Conservation (phyloP, 169 alveolate genomes). For the Cryptosporidium parvum region DNA sequence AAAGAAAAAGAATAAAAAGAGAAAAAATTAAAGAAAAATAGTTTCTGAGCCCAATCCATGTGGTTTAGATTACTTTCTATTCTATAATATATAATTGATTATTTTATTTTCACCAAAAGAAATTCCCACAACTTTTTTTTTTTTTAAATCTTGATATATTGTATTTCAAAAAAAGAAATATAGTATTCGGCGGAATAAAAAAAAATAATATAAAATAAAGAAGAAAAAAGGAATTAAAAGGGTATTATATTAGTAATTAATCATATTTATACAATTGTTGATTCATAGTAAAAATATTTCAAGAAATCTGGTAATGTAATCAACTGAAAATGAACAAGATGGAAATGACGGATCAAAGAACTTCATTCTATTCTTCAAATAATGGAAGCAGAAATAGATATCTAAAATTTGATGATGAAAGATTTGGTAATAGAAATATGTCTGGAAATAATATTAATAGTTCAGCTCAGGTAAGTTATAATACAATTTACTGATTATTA, state of each 20-base stretch:
- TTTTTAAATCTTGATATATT: background rate
- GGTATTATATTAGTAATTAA: background rate
- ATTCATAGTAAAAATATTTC: background rate
- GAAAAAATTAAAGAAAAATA: background rate
- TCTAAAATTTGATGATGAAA: slow-evolving; percentile 43
- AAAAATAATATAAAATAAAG: background rate
- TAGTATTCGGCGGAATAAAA: background rate
- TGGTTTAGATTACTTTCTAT: background rate
- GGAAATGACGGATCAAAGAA: slow-evolving; percentile 65
- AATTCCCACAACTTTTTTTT: background rate
- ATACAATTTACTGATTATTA: background rate
- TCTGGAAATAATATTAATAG: background rate
- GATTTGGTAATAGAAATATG: slow-evolving; percentile 1
- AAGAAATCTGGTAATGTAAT: background rate
- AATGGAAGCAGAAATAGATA: slow-evolving; percentile 59
- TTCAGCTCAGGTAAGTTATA: slow-evolving; percentile 4
- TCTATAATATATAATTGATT: background rate
- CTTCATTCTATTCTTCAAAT: slow-evolving; percentile 40
- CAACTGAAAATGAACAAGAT: slow-evolving; percentile 1
- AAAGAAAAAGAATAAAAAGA: background rate
- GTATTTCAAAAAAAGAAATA: too few species aligned
- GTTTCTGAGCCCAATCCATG: background rate
- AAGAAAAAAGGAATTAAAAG: background rate
- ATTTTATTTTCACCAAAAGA: background rate
- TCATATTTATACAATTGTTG: background rate